These are phyloP conservation scores for Syzygium aqueum DNA, from an alignment of 345 rosid species.

Conservation along the genomic window DNA sequence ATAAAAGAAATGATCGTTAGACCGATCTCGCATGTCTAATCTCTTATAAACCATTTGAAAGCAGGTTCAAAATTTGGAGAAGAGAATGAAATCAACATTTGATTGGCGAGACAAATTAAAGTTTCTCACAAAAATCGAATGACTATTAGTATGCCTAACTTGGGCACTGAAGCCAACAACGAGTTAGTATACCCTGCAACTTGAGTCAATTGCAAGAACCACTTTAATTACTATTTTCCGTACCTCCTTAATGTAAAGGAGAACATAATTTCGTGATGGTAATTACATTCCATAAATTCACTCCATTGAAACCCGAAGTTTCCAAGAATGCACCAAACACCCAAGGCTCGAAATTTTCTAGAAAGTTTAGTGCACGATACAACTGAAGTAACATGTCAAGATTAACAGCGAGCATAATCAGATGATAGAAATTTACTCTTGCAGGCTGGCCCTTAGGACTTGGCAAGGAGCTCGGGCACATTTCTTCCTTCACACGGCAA, in stretches of 20 bases:
- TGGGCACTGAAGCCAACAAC: background rate
- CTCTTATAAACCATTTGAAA: background rate
- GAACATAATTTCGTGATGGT: background rate
- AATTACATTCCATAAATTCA: background rate
- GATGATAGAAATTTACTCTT: slow-evolving; percentile 38
- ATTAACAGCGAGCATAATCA: background rate
- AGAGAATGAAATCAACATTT: background rate
- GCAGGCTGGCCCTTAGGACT: slow-evolving; percentile 83
- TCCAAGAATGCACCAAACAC: background rate
- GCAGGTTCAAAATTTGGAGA: background rate
- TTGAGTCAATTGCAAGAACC: background rate
- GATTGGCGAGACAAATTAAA: background rate
- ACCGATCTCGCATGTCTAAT: background rate
- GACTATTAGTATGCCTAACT: background rate
- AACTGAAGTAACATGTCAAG: background rate
- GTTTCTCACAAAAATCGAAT: background rate
- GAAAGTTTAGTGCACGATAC: background rate
- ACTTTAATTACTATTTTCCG: background rate
- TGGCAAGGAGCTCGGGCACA: slow-evolving; percentile 55
- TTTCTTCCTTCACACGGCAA: slow-evolving; percentile 69
- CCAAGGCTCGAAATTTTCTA: background rate
- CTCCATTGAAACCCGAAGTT: background rate
- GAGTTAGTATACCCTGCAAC: background rate
- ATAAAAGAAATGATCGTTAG: background rate
- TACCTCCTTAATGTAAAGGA: background rate